phyloP scores from a whole-genome alignment of 192 early-diverging fungal genomes.

The Mortierella antarctica region DNA sequence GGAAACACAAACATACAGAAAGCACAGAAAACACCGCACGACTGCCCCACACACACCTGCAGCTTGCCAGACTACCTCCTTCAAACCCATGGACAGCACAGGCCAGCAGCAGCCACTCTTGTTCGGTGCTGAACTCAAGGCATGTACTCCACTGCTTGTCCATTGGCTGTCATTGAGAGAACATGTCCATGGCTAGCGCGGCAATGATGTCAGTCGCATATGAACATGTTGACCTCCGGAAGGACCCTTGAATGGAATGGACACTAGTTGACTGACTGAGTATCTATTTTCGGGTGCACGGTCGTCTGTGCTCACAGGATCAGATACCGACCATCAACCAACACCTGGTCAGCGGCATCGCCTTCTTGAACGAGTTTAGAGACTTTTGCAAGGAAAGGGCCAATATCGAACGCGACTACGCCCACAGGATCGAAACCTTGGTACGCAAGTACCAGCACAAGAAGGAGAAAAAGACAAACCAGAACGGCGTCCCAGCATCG shows the following conservation, averaged over 20 bases:
- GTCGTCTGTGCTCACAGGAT: conserved; percentile 44
- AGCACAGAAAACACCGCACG: no score
- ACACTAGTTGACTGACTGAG: background rate
- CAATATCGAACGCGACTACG: conserved; percentile 77
- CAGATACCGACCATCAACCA: conserved; percentile 64
- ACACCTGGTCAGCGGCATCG: conserved; percentile 65
- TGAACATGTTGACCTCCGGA: background rate
- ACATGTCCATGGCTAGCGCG: background rate
- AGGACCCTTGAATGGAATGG: background rate
- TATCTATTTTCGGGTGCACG: background rate
- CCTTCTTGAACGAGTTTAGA: conserved; percentile 73
- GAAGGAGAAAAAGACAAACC: conserved; percentile 54
- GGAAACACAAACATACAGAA: no score
- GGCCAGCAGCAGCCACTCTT: conserved; percentile 19
- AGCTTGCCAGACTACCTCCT: no score
- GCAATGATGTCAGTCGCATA: background rate
- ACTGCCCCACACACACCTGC: no score
- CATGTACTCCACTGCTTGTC: background rate
- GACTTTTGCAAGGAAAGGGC: conserved; percentile 77
- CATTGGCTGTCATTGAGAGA: background rate
- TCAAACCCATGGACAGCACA: conserved; percentile 27
- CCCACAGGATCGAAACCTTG: conserved; percentile 71
- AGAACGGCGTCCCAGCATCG: conserved; percentile 28
- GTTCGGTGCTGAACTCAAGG: conserved; percentile 49
- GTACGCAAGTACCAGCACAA: conserved; percentile 66